A percentile compares a stretch with the other conserved stretches of the same genome.
Conservation (phyloP, 2,329 filamentous ascomycete species). For the Blastomyces emzantsi region DNA sequence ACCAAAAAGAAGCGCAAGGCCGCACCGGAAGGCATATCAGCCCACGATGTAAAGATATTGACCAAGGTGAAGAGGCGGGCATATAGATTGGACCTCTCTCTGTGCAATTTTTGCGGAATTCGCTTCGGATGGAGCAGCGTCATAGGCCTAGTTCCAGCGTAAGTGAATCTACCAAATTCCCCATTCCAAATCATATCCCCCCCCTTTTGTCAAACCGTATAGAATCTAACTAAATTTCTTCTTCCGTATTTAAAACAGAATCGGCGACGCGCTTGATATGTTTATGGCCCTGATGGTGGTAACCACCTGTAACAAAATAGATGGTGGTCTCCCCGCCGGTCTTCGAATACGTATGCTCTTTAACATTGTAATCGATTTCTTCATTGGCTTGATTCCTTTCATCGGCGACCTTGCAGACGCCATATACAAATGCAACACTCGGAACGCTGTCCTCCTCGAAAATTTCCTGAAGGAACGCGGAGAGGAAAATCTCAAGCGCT, state of each 20-base stretch:
- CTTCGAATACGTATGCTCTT: conserved; percentile 65
- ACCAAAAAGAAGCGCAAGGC: conserved; percentile 78
- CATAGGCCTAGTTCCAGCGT: conserved; percentile 74
- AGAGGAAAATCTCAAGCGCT: conserved; percentile 17
- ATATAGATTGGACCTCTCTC: conserved; percentile 73
- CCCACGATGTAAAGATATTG: conserved; percentile 71
- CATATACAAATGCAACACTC: conserved; percentile 41
- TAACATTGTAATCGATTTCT: conserved; percentile 54
- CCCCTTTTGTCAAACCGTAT: not conserved
- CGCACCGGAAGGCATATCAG: conserved; percentile 69
- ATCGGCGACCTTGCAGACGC: conserved; percentile 42
- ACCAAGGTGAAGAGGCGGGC: conserved; percentile 79
- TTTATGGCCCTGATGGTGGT: conserved; percentile 69
- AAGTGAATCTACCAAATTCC: conserved; percentile 37
- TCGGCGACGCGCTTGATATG: conserved; percentile 67
- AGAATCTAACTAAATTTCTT: conserved; percentile 4
- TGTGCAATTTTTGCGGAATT: conserved; percentile 73
- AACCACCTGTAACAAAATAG: conserved; percentile 60
- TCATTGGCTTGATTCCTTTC: conserved; percentile 45
- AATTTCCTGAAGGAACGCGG: conserved; percentile 36
- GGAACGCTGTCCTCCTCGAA: conserved; percentile 40
- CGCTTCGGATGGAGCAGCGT: conserved; percentile 84
- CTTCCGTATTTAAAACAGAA: conserved; percentile 34
- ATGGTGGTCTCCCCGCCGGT: conserved; percentile 56
- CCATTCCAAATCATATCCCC: not conserved